A percentile compares a stretch with the other conserved stretches of the same genome.
Conservation (phyloP, 768 basidiomycete species). For the Agrocybe pediades region DNA sequence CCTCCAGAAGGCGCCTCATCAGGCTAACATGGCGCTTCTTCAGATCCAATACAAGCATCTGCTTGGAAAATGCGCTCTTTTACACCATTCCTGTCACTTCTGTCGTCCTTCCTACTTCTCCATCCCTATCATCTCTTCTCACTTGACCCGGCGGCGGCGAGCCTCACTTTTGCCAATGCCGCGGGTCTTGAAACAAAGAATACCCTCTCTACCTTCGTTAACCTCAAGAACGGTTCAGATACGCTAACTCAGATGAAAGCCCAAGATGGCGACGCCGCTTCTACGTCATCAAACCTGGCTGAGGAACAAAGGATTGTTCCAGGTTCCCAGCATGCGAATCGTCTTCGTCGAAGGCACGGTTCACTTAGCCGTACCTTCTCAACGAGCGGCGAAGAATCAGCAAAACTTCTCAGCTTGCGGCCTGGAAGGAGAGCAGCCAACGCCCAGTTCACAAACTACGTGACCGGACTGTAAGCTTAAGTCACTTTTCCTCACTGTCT, state of each 20-base stretch:
- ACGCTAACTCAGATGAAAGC: no score
- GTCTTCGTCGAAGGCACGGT: slow-evolving; percentile 8
- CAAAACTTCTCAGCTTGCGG: slow-evolving; percentile 2
- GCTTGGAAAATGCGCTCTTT: slow-evolving; percentile 17
- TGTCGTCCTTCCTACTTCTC: slow-evolving; percentile 11
- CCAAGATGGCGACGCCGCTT: not conserved
- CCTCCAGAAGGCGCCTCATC: not conserved
- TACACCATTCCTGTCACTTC: slow-evolving; percentile 23
- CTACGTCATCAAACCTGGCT: not conserved
- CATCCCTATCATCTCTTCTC: not conserved
- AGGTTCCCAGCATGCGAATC: not conserved
- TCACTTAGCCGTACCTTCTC: not conserved
- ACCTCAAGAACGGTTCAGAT: no score
- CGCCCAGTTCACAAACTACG: slow-evolving; percentile 26
- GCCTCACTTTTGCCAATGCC: slow-evolving; percentile 3
- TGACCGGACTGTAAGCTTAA: slow-evolving; percentile 27
- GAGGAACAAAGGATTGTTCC: not conserved
- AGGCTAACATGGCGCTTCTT: no score
- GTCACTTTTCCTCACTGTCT: not conserved
- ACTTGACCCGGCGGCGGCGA: not conserved
- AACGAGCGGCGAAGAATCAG: not conserved
- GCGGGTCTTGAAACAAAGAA: not conserved
- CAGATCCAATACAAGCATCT: no score
- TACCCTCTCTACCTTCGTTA: not conserved
- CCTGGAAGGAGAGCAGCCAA: slow-evolving; percentile 14